Evolutionary conservation across 148 eudicot genomes (phyloP).

Genomic region (Bassia scoparia): DNA sequence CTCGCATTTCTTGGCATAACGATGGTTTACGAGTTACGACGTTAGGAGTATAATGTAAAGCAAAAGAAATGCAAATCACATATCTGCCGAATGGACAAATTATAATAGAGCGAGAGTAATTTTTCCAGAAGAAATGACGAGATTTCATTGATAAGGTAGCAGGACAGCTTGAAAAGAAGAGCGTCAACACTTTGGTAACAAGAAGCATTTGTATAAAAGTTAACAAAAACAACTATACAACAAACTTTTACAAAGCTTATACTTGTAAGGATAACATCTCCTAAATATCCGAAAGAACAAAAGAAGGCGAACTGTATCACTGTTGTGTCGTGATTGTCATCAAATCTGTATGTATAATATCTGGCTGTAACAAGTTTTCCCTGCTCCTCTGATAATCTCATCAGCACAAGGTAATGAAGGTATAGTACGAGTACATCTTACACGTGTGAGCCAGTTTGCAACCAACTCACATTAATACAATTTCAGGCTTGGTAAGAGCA

Average conservation of each 20-base stretch:
- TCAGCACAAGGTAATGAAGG: neutral
- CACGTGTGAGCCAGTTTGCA: neutral
- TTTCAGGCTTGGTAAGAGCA: neutral
- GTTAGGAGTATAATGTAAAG: too few species aligned
- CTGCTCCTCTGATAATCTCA: neutral
- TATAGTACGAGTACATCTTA: too few species aligned
- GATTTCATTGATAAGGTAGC: neutral
- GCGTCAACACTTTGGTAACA: too few species aligned
- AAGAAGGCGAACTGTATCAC: neutral
- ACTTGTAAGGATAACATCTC: neutral
- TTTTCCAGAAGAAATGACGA: neutral
- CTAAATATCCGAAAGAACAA: neutral
- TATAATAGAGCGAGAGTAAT: neutral
- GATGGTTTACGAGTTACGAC: too few species aligned
- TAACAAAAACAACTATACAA: neutral
- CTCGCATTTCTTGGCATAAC: too few species aligned
- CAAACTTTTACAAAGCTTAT: neutral
- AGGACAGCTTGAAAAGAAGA: neutral
- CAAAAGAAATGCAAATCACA: too few species aligned
- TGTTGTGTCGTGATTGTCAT: neutral
- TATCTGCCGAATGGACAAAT: too few species aligned
- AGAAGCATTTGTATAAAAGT: too few species aligned
- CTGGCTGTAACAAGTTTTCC: neutral
- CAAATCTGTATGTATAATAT: neutral
- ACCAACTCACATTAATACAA: neutral